Evolutionary conservation across 1,284 basidiomycete genomes (phyloP).

Genomic region (Coniferiporia sulphurascens): DNA sequence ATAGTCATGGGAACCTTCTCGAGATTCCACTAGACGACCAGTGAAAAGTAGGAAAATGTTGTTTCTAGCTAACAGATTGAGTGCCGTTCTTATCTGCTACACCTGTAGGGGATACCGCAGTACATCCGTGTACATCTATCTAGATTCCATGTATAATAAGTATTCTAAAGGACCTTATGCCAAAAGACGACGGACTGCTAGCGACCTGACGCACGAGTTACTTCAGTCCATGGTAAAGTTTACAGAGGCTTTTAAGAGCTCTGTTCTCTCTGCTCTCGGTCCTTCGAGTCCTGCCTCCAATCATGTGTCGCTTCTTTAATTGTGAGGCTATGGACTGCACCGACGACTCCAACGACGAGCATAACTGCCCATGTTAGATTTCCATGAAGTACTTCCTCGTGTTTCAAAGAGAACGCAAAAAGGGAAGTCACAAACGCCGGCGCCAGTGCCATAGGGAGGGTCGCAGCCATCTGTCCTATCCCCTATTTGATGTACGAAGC

Average conservation of each 20-base stretch:
- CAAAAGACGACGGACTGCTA: too few relatives aligned
- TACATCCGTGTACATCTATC: too few relatives aligned
- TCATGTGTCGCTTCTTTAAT: slow-evolving; percentile 21
- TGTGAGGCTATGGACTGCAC: slow-evolving; percentile 18
- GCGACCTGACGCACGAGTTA: too few relatives aligned
- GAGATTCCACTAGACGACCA: too few relatives aligned
- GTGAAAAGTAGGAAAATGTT: too few relatives aligned
- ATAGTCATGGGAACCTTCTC: too few relatives aligned
- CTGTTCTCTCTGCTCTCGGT: background rate
- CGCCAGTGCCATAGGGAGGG: slow-evolving; percentile 20
- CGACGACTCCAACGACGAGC: slow-evolving; percentile 11
- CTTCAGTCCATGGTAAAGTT: too few relatives aligned
- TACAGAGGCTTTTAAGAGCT: background rate
- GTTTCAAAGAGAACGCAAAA: slow-evolving; percentile 22
- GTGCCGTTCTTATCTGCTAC: too few relatives aligned
- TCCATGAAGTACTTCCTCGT: slow-evolving; percentile 5
- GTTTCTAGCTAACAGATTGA: too few relatives aligned
- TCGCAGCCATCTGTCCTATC: slow-evolving; percentile 19
- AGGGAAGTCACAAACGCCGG: slow-evolving; percentile 22
- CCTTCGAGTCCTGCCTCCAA: slow-evolving; percentile 17
- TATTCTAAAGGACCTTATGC: too few relatives aligned
- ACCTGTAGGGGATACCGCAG: too few relatives aligned
- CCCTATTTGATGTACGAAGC: slow-evolving; percentile 7
- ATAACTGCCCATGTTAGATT: slow-evolving; percentile 15
- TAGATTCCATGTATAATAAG: too few relatives aligned